Base-by-base conservation (phyloP, 176 grass and related monocot genomes). In the Oryza longistaminata region DNA sequence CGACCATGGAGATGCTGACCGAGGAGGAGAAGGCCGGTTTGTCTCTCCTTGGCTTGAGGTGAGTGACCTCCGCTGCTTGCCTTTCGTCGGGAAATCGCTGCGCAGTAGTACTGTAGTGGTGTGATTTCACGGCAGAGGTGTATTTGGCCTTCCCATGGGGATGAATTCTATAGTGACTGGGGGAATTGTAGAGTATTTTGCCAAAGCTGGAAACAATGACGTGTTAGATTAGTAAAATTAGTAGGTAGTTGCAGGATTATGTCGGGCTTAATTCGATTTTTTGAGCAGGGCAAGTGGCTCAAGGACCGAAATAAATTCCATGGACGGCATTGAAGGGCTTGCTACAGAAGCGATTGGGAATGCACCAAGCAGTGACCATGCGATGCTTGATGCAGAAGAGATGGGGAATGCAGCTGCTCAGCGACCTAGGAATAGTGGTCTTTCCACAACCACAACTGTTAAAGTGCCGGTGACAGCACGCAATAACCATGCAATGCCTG, bases 11-110 rank as follows among this genome's bases (percentile, higher is more conserved):
- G 3, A 79, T 66, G 74, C 11, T 82, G 68, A 83, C 60, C 35
- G 84, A 90, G 27, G 88, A 83, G 74, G 80, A 79, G 74, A 72
- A 73, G 46, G 84, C 84, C 3, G 6, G 58, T 1, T n/a, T 83
- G 26, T 82, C 67, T 26, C 84, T 78, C 26, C 73, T 90, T 31
- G 88, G 70, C 69, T 58, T 74, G 68, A 73, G 68, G 88, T 90
- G 70, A 90, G 84, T 11, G 14, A 48, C 73, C 67, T 74, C 55
- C 25, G 11, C 83, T 42, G 13, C 27, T 61, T 33, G 66, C 71
- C 73, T 82, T 82, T 33, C 64, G 66, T 42, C 44, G 19, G 42
- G n/a, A 76, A 42, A 71, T 85, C 43, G 31, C 37, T 34, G 21
- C 68, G 42, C 42, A 43, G 61, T 26, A 21, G 35, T 11, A 24